Conservation (phyloP, 78 protist species). For the Bodo saltans region DNA sequence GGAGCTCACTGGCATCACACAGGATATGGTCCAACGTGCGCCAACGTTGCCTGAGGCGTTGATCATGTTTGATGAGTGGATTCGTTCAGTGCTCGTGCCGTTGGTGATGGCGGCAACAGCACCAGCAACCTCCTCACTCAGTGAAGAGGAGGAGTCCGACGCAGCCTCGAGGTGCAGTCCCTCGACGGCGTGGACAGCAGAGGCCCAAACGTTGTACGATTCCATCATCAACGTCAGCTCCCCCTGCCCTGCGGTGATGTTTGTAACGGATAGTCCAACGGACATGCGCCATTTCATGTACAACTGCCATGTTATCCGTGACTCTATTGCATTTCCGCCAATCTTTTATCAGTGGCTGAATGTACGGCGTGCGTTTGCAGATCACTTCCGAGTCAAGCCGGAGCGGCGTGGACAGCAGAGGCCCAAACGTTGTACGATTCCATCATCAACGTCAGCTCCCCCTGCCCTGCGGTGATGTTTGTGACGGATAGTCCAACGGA, state of each 20-base stretch:
- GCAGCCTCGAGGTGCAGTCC: too few species aligned
- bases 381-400: neutral
- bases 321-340: neutral
- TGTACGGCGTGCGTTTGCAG: neutral
- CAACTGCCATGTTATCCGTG: neutral
- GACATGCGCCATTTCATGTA: constrained; percentile 15
- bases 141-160: too few species aligned
- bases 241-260: neutral
- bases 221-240: too few species aligned
- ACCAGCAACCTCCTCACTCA: too few species aligned
- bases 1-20: constrained; percentile 66
- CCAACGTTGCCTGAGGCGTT: constrained; percentile 40
- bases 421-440: too few species aligned
- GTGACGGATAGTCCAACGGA: constrained; percentile 36
- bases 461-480: neutral
- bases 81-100: too few species aligned
- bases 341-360: constrained; percentile 14
- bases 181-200: too few species aligned
- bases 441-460: too few species aligned
- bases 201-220: neutral
- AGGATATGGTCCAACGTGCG: constrained; percentile 56
- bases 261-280: constrained; percentile 31
- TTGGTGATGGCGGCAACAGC: too few species aligned
- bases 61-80: constrained; percentile 35
- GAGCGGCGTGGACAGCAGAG: too few species aligned